These are phyloP conservation scores for Curvularia hawaiiensis DNA, from an alignment of 2,329 filamentous ascomycete genomes.

Conservation along the genomic window DNA sequence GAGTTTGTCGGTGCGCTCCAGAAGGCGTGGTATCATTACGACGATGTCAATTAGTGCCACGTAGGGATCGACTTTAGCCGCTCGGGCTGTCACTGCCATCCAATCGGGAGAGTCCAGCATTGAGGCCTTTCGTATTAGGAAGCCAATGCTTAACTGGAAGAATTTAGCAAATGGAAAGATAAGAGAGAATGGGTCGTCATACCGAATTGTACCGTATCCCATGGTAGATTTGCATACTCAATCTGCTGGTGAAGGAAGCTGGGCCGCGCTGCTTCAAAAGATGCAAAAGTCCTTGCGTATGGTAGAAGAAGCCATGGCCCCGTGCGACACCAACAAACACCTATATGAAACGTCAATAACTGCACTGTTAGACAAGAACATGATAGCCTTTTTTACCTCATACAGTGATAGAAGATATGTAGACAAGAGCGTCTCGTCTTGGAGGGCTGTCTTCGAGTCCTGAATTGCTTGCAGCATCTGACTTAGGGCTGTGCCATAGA, in stretches of 20 bases:
- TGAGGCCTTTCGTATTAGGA: slow-evolving; percentile 42
- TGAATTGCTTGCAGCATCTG: slow-evolving; percentile 41
- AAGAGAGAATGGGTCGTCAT: slow-evolving; percentile 1
- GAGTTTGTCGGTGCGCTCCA: slow-evolving; percentile 41
- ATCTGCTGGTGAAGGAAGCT: slow-evolving; percentile 33
- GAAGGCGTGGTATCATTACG: slow-evolving; percentile 42
- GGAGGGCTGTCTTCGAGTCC: slow-evolving; percentile 30
- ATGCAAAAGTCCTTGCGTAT: slow-evolving; percentile 44
- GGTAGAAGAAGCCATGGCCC: slow-evolving; percentile 46
- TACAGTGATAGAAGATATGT: slow-evolving; percentile 44
- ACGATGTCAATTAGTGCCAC: slow-evolving; percentile 41
- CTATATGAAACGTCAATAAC: slow-evolving; percentile 20
- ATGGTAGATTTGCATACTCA: slow-evolving; percentile 43
- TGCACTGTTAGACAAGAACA: background rate
- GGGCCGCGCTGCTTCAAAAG: slow-evolving; percentile 41
- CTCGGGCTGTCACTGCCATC: slow-evolving; percentile 38
- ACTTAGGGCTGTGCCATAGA: slow-evolving; percentile 42
- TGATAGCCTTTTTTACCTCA: slow-evolving; percentile 30
- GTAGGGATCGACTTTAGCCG: slow-evolving; percentile 41
- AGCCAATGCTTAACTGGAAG: slow-evolving; percentile 41
- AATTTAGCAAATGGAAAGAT: slow-evolving; percentile 13
- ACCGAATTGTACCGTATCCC: slow-evolving; percentile 46
- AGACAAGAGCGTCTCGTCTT: slow-evolving; percentile 44
- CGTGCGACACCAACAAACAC: slow-evolving; percentile 43
- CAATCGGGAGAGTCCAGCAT: slow-evolving; percentile 43